A percentile compares a stretch with the other conserved stretches of the same genome.
phyloP scores from a whole-genome alignment of 306 rosid genomes.

The Adenanthera pavonina region DNA sequence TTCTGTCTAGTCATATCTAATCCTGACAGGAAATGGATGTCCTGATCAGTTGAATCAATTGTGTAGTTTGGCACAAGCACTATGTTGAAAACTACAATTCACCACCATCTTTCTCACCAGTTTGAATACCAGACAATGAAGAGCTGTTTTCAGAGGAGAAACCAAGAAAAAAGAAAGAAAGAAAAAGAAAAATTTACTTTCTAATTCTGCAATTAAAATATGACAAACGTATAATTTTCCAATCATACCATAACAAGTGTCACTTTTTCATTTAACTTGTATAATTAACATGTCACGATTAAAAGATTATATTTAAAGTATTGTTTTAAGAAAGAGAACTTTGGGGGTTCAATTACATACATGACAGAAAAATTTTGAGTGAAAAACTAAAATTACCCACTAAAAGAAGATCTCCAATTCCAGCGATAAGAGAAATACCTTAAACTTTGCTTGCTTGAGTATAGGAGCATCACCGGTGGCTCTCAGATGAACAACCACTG shows the following conservation, averaged over 20 bases:
- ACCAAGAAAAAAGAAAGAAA: background rate
- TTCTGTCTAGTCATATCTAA: background rate
- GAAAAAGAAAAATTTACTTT: background rate
- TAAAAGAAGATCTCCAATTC: constrained; percentile 8
- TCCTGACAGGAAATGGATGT: background rate
- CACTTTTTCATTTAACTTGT: background rate
- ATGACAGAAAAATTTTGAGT: background rate
- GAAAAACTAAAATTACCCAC: background rate
- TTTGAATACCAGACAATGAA: background rate
- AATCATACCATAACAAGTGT: background rate
- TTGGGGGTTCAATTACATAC: background rate
- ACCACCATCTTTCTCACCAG: background rate
- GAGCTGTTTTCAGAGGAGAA: background rate
- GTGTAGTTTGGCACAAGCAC: background rate
- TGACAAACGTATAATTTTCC: background rate
- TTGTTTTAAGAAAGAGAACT: background rate
- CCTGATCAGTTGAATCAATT: background rate
- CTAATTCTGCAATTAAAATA: too few relatives aligned
- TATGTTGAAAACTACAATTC: background rate
- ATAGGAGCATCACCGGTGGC: constrained; percentile 99
- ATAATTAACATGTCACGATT: background rate
- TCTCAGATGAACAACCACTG: constrained; percentile 95
- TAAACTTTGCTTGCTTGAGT: constrained; percentile 90
- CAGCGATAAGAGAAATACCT: constrained; percentile 53
- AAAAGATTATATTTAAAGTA: background rate